Evolutionary conservation across 2,329 filamentous ascomycete genomes (phyloP).

Genomic region (Ceratocystis lukuohia): DNA sequence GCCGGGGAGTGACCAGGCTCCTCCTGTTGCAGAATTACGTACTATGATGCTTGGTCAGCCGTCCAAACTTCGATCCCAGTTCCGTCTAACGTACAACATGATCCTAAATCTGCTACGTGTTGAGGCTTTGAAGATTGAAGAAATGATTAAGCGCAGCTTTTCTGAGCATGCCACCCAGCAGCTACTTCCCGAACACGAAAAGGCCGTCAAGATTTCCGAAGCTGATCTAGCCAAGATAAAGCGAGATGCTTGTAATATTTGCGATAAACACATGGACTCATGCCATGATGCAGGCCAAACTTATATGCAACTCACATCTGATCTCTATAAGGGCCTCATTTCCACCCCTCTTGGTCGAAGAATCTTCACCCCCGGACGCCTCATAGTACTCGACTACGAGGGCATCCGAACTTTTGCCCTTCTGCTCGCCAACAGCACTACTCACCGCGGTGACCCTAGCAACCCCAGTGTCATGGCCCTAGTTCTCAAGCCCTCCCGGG

Average conservation of each 20-base stretch:
- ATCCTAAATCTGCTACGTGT: conserved; percentile 90
- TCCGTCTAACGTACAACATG: conserved; percentile 98
- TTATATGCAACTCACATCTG: conserved; percentile 63
- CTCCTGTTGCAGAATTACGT: conserved; percentile 66
- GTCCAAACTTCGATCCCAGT: conserved; percentile 89
- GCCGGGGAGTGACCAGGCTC: conserved; percentile 70
- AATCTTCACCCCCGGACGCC: conserved; percentile 59
- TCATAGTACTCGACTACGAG: conserved; percentile 76
- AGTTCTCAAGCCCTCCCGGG: conserved; percentile 57
- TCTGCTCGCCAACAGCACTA: conserved; percentile 57
- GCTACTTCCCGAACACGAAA: conserved; percentile 85
- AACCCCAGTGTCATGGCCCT: conserved; percentile 63
- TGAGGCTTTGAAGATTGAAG: conserved; percentile 93
- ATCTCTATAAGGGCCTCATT: conserved; percentile 64
- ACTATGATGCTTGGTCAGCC: conserved; percentile 95
- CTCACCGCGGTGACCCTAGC: conserved; percentile 40
- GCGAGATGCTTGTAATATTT: conserved; percentile 67
- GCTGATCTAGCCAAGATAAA: conserved; percentile 84
- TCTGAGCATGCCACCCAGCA: conserved; percentile 96
- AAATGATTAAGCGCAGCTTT: conserved; percentile 99
- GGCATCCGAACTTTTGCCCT: conserved; percentile 73
- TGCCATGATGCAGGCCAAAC: conserved; percentile 75
- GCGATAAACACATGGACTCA: conserved; percentile 63
- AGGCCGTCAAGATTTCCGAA: conserved; percentile 82
- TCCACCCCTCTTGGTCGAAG: conserved; percentile 70